A percentile compares a stretch with the other conserved stretches of the same genome.
phyloP scores from a whole-genome alignment of 2,329 filamentous ascomycete genomes.

The Colletotrichum orbiculare region DNA sequence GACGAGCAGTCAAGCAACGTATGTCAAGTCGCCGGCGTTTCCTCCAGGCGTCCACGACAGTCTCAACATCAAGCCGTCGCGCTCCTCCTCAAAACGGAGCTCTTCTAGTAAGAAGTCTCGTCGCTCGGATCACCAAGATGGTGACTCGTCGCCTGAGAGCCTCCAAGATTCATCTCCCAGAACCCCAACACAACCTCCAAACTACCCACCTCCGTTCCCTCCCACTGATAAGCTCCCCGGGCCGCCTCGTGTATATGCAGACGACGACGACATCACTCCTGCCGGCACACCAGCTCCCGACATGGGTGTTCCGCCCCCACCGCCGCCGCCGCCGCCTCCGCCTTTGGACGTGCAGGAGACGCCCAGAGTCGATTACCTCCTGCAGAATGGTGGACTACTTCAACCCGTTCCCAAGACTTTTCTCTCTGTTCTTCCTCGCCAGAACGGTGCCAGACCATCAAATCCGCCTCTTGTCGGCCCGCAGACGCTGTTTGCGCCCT shows the following conservation, averaged over 20 bases:
- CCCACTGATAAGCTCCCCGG: constrained; percentile 51
- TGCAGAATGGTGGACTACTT: constrained; percentile 86
- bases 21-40: constrained; percentile 52
- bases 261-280: constrained; percentile 52
- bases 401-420: constrained; percentile 79
- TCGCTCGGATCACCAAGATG: constrained; percentile 53
- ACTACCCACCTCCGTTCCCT: constrained; percentile 59
- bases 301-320: constrained; percentile 59
- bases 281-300: constrained; percentile 54
- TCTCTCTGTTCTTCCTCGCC: constrained; percentile 70
- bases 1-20: constrained; percentile 69
- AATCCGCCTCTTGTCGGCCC: constrained; percentile 75
- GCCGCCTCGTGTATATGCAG: constrained; percentile 51
- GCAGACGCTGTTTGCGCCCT: constrained; percentile 82
- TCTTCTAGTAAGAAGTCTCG: constrained; percentile 47
- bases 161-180: constrained; percentile 68
- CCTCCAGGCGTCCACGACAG: constrained; percentile 41
- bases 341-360: constrained; percentile 76
- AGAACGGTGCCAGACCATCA: constrained; percentile 67
- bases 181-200: constrained; percentile 67
- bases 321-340: constrained; percentile 83
- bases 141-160: constrained; percentile 59
- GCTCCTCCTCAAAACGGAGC: constrained; percentile 43
- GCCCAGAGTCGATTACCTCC: constrained; percentile 89
- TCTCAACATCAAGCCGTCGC: constrained; percentile 38